These are phyloP conservation scores for Dianthus caryophyllus DNA, from an alignment of 148 eudicot genomes.

Conservation along the genomic window DNA sequence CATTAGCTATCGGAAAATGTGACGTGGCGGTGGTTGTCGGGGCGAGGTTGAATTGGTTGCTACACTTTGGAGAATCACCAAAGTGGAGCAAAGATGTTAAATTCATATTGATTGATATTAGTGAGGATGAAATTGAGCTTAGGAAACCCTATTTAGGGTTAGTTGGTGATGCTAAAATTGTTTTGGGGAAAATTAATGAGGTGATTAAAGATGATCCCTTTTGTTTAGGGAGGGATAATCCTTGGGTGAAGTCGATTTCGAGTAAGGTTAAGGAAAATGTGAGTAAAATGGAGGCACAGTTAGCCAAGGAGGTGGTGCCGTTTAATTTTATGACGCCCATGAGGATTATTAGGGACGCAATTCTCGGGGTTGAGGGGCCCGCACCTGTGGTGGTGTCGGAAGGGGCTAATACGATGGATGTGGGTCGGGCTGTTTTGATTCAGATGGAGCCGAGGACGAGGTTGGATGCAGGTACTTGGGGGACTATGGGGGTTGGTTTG, in stretches of 20 bases:
- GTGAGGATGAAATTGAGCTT: constrained; percentile 68
- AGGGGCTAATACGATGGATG: constrained; percentile 98
- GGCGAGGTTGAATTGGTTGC: constrained; percentile 89
- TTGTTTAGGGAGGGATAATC: constrained; percentile 68
- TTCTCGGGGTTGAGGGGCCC: constrained; percentile 69
- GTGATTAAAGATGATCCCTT: constrained; percentile 91
- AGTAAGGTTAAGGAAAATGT: constrained; percentile 82
- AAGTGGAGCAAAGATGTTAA: constrained; percentile 89
- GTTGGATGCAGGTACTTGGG: constrained; percentile 99
- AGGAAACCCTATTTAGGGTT: constrained; percentile 72
- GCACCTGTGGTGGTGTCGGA: constrained; percentile 83
- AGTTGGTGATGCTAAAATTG: constrained; percentile 75
- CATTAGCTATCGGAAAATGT: constrained; percentile 86
- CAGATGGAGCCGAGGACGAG: constrained; percentile 96
- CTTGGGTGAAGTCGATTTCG: constrained; percentile 69
- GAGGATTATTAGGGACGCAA: constrained; percentile 92
- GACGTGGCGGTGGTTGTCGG: constrained; percentile 89
- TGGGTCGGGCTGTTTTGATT: constrained; percentile 76
- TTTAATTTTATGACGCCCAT: constrained; percentile 84
- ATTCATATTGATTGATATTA: constrained; percentile 69
- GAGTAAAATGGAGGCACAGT: constrained; percentile 68
- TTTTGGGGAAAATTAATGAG: constrained; percentile 51
- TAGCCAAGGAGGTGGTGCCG: constrained; percentile 85
- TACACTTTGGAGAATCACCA: constrained; percentile 93
- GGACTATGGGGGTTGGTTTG: constrained; percentile 98